These are phyloP conservation scores for Gossypium schwendimanii DNA, from an alignment of 441 rosid genomes.

Conservation along the genomic window DNA sequence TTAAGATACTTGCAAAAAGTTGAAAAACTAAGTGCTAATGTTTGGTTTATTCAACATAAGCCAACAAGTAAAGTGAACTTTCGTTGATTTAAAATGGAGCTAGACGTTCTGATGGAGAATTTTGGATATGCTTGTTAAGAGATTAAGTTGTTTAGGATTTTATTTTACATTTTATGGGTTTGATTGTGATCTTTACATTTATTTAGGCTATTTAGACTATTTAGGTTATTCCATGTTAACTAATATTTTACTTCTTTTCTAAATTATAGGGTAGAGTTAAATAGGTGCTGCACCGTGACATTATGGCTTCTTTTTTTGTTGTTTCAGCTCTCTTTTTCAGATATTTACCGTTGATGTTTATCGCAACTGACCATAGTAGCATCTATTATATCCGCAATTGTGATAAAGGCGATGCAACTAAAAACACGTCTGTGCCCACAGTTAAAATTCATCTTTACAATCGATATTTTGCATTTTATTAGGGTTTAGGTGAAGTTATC, in stretches of 20 bases:
- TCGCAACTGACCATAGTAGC: not conserved
- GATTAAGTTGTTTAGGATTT: not conserved
- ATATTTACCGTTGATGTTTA: not conserved
- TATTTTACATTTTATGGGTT: not conserved
- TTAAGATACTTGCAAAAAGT: not conserved
- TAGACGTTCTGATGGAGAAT: not conserved
- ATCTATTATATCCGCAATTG: not conserved
- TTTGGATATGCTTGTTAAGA: not conserved
- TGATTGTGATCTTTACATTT: not conserved
- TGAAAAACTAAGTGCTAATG: not conserved
- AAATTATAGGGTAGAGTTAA: not conserved
- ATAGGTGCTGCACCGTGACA: not conserved
- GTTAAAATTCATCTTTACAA: not conserved
- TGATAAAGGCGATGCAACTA: not conserved
- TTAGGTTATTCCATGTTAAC: not conserved
- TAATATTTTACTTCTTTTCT: not conserved
- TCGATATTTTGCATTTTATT: not conserved
- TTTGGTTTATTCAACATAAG: slow-evolving; percentile 4
- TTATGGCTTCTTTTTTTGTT: not conserved
- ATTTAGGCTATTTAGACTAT: not conserved
- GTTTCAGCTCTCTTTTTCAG: not conserved
- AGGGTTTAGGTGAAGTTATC: not conserved
- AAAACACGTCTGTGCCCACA: not conserved
- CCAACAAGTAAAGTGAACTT: not conserved
- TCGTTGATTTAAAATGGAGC: not conserved